Base-by-base conservation (phyloP, 1,284 basidiomycete genomes). In the Crucibulum parvulum region DNA sequence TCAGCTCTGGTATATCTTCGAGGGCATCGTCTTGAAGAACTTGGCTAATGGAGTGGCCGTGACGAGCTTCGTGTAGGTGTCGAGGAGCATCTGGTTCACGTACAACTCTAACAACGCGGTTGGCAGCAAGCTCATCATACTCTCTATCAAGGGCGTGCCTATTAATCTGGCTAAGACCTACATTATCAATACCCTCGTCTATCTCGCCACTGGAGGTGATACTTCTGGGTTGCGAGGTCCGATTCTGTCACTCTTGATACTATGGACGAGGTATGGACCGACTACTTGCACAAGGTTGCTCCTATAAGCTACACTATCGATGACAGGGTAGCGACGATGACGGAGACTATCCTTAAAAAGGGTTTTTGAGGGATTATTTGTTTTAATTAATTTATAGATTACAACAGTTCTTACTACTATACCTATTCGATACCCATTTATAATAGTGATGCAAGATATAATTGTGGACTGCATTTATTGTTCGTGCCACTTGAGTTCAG, bases 21-120 rank as follows among this genome's bases (percentile, higher is more conserved):
- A 75, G 36, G 74, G 78, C 53, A 72, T 75, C 50, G 70, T 80
- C 7, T 74, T 75, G 13, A 74, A 75, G 37, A 69, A 67, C 58
- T 63, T 70, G 46, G 66, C 64, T 37, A 77, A 75, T 60, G 69
- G 70, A 31, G 37, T 65, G 39, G 50, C 61, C 9, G 74, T 80
- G 35, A 75, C 75, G 6, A 78, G 74, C 43, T 79, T 76, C 57
- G 71, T 76, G 2, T 78, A 81, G 60, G 73, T 81, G 41, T 79
- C 79, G 1, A 62, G 66, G 45, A 74, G 69, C 39, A 69, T 81
- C 51, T 62, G 71, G 51, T 71, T 81, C 59, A 72, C 72, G 1
- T 80, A 75, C 60, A 76, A 80, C 61, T 72, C 75, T 3, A 63
- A 58, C 16, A 76, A 74, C 39, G 53, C 69, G 5, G 54, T 64